These are phyloP conservation scores for Acanthamoeba sp. DNA, from an alignment of 208 protist genomes.

Conservation along the genomic window DNA sequence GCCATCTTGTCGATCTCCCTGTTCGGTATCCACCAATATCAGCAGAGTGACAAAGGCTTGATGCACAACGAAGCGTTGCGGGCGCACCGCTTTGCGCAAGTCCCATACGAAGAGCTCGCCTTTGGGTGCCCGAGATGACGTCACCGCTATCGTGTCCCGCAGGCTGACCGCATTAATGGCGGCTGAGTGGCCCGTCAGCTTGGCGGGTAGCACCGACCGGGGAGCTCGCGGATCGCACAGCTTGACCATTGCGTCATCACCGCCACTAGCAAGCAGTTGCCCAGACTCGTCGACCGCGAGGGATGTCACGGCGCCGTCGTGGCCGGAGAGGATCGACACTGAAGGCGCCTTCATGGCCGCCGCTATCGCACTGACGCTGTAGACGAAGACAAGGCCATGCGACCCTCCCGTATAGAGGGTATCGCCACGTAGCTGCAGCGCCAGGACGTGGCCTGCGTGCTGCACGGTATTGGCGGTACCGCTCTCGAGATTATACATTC, in stretches of 20 bases:
- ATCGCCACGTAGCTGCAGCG: neutral
- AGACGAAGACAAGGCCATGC: neutral
- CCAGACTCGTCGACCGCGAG: neutral
- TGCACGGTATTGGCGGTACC: neutral
- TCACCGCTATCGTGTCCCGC: neutral
- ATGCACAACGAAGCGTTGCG: neutral
- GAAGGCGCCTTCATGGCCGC: neutral
- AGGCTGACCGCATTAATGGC: neutral
- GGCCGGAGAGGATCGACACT: neutral
- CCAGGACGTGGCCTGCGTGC: neutral
- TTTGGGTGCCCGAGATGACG: neutral
- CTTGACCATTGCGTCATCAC: neutral
- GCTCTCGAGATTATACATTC: constrained; percentile 8
- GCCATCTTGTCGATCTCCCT: neutral
- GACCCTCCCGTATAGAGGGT: neutral
- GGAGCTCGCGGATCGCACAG: neutral
- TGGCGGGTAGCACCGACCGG: neutral
- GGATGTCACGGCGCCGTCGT: neutral
- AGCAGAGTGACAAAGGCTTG: neutral
- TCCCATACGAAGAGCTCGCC: constrained; percentile 32
- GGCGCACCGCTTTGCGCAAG: neutral
- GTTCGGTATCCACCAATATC: neutral
- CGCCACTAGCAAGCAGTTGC: neutral
- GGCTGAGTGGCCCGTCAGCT: neutral
- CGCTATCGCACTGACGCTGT: neutral